Percentiles rank a stretch among this genome's conserved stretches.
Conservation (phyloP, 2,329 filamentous ascomycete genomes). For the Colletotrichum spaethianum region DNA sequence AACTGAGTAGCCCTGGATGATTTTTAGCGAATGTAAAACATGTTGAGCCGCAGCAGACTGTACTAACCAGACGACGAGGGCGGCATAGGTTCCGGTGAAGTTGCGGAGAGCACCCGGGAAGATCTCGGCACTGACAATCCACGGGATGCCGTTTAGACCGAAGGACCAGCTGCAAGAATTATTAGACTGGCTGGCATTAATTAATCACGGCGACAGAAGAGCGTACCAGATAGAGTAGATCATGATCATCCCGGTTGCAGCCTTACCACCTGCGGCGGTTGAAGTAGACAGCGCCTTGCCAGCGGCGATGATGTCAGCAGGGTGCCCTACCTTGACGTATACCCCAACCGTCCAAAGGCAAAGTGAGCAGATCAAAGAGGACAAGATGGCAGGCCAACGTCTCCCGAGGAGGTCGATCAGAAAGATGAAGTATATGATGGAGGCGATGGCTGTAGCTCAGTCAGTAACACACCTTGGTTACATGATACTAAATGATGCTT, state of each 20-base stretch:
- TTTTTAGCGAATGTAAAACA: not conserved
- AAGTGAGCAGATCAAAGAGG: conserved; percentile 61
- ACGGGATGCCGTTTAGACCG: conserved; percentile 61
- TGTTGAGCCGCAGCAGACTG: not conserved
- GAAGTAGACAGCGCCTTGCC: conserved; percentile 59
- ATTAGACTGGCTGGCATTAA: not conserved
- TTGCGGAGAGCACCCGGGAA: conserved; percentile 60
- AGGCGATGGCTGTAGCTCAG: conserved; percentile 49
- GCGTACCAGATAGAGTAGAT: conserved; percentile 67
- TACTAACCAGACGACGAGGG: conserved; percentile 44
- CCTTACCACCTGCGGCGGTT: conserved; percentile 61
- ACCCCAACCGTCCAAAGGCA: conserved; percentile 67
- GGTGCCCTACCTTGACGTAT: conserved; percentile 67
- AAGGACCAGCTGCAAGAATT: conserved; percentile 54
- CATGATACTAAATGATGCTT: not conserved
- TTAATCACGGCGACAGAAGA: not conserved
- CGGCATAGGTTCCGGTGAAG: conserved; percentile 57
- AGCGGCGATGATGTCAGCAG: conserved; percentile 58
- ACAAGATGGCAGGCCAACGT: conserved; percentile 59
- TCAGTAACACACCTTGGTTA: not conserved
- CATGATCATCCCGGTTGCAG: conserved; percentile 69
- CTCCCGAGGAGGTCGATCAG: conserved; percentile 57
- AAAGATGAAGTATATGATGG: conserved; percentile 56
- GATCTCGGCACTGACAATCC: conserved; percentile 61
- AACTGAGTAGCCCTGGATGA: conserved; percentile 58